Conservation (phyloP, 2,329 filamentous ascomycete genomes). For the Didymellaceae sp. region DNA sequence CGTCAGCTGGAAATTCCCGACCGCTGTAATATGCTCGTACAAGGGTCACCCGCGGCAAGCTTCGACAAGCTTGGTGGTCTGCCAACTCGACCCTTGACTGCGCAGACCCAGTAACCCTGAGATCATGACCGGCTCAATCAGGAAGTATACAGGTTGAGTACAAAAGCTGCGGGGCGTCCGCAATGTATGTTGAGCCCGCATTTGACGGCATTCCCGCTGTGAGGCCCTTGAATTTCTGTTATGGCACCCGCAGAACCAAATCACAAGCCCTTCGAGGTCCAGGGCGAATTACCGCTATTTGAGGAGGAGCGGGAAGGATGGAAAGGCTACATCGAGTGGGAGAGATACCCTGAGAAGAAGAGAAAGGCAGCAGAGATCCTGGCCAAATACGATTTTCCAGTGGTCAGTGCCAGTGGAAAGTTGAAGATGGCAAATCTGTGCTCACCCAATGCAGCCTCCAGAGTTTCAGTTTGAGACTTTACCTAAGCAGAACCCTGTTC, state of each 20-base stretch:
- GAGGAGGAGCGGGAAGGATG: conserved; percentile 55
- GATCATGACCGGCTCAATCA: conserved; percentile 16
- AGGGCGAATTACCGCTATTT: conserved; percentile 45
- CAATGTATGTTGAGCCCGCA: background rate
- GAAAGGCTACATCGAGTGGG: conserved; percentile 62
- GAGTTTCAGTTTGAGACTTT: conserved; percentile 54
- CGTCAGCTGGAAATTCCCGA: background rate
- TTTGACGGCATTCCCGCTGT: too few species aligned
- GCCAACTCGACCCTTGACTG: conserved; percentile 1
- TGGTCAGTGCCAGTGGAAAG: conserved; percentile 24
- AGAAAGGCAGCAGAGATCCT: conserved; percentile 64
- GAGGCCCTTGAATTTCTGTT: conserved; percentile 2
- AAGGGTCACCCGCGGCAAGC: conserved; percentile 10
- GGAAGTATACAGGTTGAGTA: background rate
- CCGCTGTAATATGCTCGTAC: background rate
- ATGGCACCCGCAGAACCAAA: conserved; percentile 46
- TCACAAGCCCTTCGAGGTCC: conserved; percentile 33
- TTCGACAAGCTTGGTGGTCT: conserved; percentile 9
- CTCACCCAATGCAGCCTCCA: conserved; percentile 49
- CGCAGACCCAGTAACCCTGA: conserved; percentile 10
- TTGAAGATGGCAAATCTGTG: conserved; percentile 2
- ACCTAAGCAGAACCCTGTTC: conserved; percentile 52
- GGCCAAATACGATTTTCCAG: conserved; percentile 58
- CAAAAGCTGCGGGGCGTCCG: conserved; percentile 6
- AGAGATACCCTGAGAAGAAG: conserved; percentile 69